Evolutionary conservation across 2,329 filamentous ascomycete species (phyloP).

Genomic region (Talaromyces sp.): DNA sequence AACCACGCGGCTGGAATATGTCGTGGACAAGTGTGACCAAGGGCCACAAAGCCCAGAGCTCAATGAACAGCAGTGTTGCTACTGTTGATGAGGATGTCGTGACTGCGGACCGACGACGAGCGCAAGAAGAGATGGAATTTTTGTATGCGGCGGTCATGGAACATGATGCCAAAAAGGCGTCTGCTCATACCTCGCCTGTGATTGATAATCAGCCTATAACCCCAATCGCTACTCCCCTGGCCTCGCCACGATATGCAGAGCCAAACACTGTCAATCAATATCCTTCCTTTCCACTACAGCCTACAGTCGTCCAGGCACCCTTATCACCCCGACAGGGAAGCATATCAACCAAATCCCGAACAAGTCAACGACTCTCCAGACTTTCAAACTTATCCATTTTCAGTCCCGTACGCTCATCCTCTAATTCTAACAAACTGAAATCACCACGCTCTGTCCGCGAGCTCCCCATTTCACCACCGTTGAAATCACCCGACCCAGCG

Average conservation of each 20-base stretch:
- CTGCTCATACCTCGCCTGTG: slow-evolving; percentile 21
- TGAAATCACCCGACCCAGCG: slow-evolving; percentile 41
- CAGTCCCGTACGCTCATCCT: slow-evolving; percentile 39
- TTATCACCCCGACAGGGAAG: slow-evolving; percentile 16
- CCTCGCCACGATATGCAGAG: slow-evolving; percentile 23
- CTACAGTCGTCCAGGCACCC: slow-evolving; percentile 11
- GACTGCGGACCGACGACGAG: slow-evolving; percentile 67
- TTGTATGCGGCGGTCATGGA: slow-evolving; percentile 92
- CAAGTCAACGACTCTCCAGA: slow-evolving; percentile 37
- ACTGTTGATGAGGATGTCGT: slow-evolving; percentile 76
- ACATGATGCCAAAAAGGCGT: slow-evolving; percentile 61
- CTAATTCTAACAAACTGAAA: slow-evolving; percentile 42
- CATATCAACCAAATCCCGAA: slow-evolving; percentile 25
- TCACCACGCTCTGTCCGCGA: slow-evolving; percentile 49
- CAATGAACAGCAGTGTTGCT: slow-evolving; percentile 57
- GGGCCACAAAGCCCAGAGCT: slow-evolving; percentile 27
- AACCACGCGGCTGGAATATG: slow-evolving; percentile 33
- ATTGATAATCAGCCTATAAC: slow-evolving; percentile 26
- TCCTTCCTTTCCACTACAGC: slow-evolving; percentile 7
- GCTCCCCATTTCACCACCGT: slow-evolving; percentile 56
- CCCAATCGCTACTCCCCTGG: slow-evolving; percentile 23
- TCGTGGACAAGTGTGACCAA: slow-evolving; percentile 39
- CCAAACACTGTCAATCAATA: slow-evolving; percentile 21
- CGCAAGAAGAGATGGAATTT: slow-evolving; percentile 79
- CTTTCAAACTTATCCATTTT: slow-evolving; percentile 42